Base-by-base conservation (phyloP, 1,139 yeast genomes). In the Yamadazyma sp. region DNA sequence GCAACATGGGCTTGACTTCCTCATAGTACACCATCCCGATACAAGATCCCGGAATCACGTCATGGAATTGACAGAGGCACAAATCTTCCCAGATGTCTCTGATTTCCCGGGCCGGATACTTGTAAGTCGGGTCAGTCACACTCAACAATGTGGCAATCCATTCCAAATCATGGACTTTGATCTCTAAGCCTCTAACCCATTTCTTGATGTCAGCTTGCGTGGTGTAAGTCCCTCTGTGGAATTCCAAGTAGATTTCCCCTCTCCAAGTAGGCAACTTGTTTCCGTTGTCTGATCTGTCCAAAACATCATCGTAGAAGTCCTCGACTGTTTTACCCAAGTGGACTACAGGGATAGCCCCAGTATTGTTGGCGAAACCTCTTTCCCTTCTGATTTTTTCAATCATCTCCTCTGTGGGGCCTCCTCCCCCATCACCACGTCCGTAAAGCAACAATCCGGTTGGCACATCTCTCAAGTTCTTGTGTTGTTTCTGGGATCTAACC, bases 401-500 rank as follows among this genome's bases (percentile, higher is more conserved):
- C 96, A 89, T 91, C 55, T 86, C 96, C 33, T 86, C 86, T 4
- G 88, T 83, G 29, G 98, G 98, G 5, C 98, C 98, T 49, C 98
- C 98, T 46, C 98, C 98, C 51, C 98, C 98, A 57, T 92, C 98
- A 56, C 98, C 98, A 53, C 85, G 81, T 30, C 98, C 98, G 54
- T 79, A 92, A 39, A 89, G 70, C 56, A 92, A 67, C 56, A 92
- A 69, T 0, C 95, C 94, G 10, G 86, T 77, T 40, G 87, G 92
- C 38, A 84, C 91, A 50, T 81, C 79, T 42, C 89, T 81, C 47
- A 86, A 67, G 53, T 91, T 87, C 64, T 89, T 86, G 64, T 92
- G 95, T 54, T 88, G 92, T 29, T 69, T 68, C 43, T 82, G 77
- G 1, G 95, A 83, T 53, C 96, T 75, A 42, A 79, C 75, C 24